Conservation (phyloP, 1,139 yeast species). For the Pichia sp. region DNA sequence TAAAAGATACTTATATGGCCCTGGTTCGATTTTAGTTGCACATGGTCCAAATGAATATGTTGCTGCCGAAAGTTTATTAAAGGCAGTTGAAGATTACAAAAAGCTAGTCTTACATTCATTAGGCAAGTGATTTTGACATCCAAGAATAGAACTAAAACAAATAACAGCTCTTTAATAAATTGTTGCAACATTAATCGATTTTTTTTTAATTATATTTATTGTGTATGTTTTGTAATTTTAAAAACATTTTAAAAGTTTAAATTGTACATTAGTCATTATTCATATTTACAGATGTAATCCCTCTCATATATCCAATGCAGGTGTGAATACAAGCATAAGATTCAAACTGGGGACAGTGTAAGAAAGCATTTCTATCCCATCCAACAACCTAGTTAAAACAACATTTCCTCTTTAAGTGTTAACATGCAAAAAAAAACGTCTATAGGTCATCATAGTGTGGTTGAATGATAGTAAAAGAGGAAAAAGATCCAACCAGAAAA, state of each 20-base stretch:
- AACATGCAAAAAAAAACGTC: conserved; percentile 4
- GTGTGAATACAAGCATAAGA: conserved; percentile 18
- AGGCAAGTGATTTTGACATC: neutral
- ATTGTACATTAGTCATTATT: no score
- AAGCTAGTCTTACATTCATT: conserved; percentile 33
- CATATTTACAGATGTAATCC: conserved; percentile 17
- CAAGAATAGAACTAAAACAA: no score
- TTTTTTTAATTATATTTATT: neutral
- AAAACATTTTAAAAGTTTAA: no score
- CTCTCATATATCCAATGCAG: conserved; percentile 19
- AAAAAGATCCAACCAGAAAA: neutral
- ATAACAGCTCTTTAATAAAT: neutral
- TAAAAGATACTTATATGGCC: conserved; percentile 55
- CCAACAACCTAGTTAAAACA: conserved; percentile 1
- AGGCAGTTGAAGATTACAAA: conserved; percentile 53
- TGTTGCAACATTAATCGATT: neutral
- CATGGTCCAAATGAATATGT: conserved; percentile 59
- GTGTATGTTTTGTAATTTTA: no score
- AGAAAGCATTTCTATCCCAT: conserved; percentile 14
- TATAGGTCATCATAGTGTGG: neutral
- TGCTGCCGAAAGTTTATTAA: conserved; percentile 41
- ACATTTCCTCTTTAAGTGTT: conserved; percentile 1
- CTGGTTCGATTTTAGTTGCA: conserved; percentile 62
- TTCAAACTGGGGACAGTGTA: conserved; percentile 18
- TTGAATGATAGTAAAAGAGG: conserved; percentile 1